Base-by-base conservation (phyloP, 108 stramenopile genomes). In the Bacterosira constricta region DNA sequence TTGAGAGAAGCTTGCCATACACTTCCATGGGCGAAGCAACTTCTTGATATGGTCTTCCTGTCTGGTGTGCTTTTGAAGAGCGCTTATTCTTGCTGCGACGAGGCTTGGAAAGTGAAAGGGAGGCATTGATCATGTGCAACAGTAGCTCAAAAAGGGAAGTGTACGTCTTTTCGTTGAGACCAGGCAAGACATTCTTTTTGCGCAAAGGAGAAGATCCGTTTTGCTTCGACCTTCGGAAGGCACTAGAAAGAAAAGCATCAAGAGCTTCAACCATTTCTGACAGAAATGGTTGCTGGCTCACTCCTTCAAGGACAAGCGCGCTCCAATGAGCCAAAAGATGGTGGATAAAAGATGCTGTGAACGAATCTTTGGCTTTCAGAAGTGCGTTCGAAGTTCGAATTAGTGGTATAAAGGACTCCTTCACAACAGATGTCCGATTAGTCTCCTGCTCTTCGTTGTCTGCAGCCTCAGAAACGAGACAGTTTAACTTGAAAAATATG, bases 281-380 rank as follows among this genome's bases (percentile, higher is more conserved):
- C 2, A 69, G 34, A 51, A 42, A 77, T 1, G 31, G 38, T 25
- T 31, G 26, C 25, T 65, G 68, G 34, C 63, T 70, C 11, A 23
- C 10, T 4, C 44, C 47, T 3, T 55, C 51, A 18, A 77, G 42
- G 25, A 77, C 20, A 50, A 70, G 69, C 29, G 69, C 62, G 32
- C 77, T 77, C 56, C 57, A 77, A 58, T 77, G 69, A 1, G 69
- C 30, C 10, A 77, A 55, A 23, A 77, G n/a, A 41, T 58, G 62
- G 55, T 77, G 77, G 9, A 70, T 55, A 46, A 69, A 69, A 30
- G 69, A 11, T 20, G 46, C 12, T 32, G 69, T 65, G 15, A 31
- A 58, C 1, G 45, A 51, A 59, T 65, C 56, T 59, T 69, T 77
- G 6, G 55, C 54, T 58, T 42, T 59, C 46, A 47, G 9, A 32